Evolutionary conservation across 2,329 filamentous ascomycete species (phyloP).

Genomic region (Phoma herbarum): DNA sequence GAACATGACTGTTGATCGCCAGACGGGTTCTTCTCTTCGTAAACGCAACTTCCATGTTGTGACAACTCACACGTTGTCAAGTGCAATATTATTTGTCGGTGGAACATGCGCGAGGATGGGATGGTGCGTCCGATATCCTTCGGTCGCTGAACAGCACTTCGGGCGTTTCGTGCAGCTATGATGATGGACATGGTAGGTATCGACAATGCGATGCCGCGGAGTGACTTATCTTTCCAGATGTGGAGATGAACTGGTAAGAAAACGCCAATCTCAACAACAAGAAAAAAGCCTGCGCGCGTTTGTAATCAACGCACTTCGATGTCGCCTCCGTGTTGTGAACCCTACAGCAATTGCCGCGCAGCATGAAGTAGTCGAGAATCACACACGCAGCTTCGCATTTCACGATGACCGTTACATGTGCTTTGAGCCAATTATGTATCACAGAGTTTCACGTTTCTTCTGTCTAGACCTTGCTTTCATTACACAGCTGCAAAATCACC

Average conservation of each 20-base stretch:
- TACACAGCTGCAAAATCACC: not conserved
- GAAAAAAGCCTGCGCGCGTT: not conserved
- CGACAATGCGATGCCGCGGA: not conserved
- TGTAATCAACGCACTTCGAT: not conserved
- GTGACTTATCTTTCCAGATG: not conserved
- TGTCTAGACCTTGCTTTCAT: not conserved
- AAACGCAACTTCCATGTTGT: not conserved
- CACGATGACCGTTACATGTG: not conserved
- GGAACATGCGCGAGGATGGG: not conserved
- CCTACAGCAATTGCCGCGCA: not conserved
- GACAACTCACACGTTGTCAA: not conserved
- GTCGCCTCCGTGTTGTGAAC: not conserved
- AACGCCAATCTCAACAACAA: not conserved
- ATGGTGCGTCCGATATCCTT: not conserved
- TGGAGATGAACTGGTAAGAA: slow-evolving; percentile 1
- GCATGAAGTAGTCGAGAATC: not conserved
- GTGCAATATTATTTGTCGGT: not conserved
- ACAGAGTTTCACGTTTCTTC: not conserved
- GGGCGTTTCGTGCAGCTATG: not conserved
- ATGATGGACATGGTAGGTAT: not conserved
- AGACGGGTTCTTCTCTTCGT: not conserved
- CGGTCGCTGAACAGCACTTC: not conserved
- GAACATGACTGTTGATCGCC: not conserved
- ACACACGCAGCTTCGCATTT: not conserved
- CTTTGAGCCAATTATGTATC: not conserved